Evolutionary conservation across 75 land plant genomes (phyloP), one percentile per base, ranked within the genome.

Genomic region (Sequoia sempervirens): DNA sequence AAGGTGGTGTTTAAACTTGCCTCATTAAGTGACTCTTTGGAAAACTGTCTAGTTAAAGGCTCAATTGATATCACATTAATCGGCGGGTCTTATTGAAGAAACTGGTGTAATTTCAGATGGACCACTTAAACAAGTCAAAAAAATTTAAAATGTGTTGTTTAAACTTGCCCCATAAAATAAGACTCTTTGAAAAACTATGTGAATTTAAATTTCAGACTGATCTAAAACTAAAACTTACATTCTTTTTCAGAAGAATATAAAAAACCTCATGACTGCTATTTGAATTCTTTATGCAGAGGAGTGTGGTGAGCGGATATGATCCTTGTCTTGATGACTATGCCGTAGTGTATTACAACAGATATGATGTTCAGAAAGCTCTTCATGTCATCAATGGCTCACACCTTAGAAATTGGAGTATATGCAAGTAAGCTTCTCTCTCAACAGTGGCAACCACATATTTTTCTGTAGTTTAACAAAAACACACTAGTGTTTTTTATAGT

Each of bases 311-410:
- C 1, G 84, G 84, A 8, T 91, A 84, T 85, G 94, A 93, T 82
- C 94, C 94, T 6, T 93, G 93, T 75, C 53, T 91, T 12, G 93
- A 93, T 83, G 70, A 84, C 3, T 89, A 91, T 80, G 90, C 92
- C 30, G 81, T 80, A 64, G 36, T 78, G 2, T 93, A 84, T 85
- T 93, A 89, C 82, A 91, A 89, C 68, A 86, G 87, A 82, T 80
- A 32, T n/a, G 93, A 90, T 72, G 93, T 93, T 50, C 94, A 93
- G 56, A 86, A 86, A 66, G 90, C 94, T 17, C 88, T 93, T 12
- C 94, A 93, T 88, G 94, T 86, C 26, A 68, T 82, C 72, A 85
- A 85, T 83, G 92, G 92, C 17, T 54, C 37, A 32, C 73, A 80
- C 2, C 86, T 85, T 32, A 89, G 70, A 83, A 87, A 85, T 52